These are phyloP conservation scores for Aurantiochytrium sp. DNA, from an alignment of 108 stramenopile species.

Conservation along the genomic window DNA sequence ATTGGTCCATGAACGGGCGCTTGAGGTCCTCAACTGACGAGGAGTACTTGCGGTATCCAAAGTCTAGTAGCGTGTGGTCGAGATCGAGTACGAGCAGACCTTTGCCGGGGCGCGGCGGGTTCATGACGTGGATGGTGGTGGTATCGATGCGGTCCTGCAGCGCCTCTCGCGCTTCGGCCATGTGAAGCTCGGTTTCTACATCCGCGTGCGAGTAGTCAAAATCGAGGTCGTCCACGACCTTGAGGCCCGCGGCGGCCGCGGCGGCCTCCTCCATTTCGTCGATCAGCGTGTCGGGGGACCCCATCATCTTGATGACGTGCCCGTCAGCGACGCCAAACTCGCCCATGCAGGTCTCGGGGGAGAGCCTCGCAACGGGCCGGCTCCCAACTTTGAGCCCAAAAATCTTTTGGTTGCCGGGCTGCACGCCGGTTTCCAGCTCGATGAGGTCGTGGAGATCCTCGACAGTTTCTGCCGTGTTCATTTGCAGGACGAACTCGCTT, in stretches of 20 bases:
- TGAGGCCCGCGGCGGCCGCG: neutral
- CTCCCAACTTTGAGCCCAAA: neutral
- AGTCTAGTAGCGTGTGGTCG: conserved; percentile 90
- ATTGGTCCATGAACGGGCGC: conserved; percentile 83
- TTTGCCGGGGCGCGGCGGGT: conserved; percentile 71
- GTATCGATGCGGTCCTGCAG: conserved; percentile 74
- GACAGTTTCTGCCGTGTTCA: neutral
- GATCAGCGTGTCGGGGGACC: neutral
- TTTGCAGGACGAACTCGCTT: neutral
- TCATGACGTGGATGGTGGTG: conserved; percentile 78
- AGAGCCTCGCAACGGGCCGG: neutral
- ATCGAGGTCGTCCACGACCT: conserved; percentile 80
- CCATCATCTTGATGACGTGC: conserved; percentile 10
- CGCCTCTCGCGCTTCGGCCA: conserved; percentile 51
- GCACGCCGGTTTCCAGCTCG: conserved; percentile 10
- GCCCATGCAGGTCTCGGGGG: neutral
- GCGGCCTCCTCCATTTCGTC: conserved; percentile 16
- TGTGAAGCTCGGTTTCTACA: conserved; percentile 38
- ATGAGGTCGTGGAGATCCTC: conserved; percentile 12
- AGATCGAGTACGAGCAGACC: conserved; percentile 84
- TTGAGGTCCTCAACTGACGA: conserved; percentile 38
- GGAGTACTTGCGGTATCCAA: conserved; percentile 47
- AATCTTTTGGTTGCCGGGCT: conserved; percentile 10
- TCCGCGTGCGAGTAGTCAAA: conserved; percentile 73
- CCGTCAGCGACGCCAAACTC: neutral